These are phyloP conservation scores for Irpex sp. DNA, from an alignment of 1,284 basidiomycete species.

Conservation along the genomic window DNA sequence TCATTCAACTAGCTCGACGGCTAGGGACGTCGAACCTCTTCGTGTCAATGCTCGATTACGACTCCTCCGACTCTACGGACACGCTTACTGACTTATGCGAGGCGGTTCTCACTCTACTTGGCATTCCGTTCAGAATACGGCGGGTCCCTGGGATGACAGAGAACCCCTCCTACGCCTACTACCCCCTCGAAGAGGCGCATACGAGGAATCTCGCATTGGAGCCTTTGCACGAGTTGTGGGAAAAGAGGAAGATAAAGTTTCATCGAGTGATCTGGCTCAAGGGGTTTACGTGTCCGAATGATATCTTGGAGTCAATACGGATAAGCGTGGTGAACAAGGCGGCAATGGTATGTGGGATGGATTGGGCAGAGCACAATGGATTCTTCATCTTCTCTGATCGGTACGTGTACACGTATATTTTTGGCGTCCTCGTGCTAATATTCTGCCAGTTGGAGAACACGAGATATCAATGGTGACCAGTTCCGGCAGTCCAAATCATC, in stretches of 20 bases:
- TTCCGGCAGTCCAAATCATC: slow-evolving; percentile 93
- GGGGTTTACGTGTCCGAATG: slow-evolving; percentile 94
- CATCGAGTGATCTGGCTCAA: slow-evolving; percentile 92
- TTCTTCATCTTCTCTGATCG: slow-evolving; percentile 96
- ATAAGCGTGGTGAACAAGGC: slow-evolving; percentile 86
- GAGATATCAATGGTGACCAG: slow-evolving; percentile 92
- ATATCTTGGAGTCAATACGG: slow-evolving; percentile 90
- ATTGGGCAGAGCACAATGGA: slow-evolving; percentile 95
- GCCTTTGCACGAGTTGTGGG: slow-evolving; percentile 78
- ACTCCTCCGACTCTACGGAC: slow-evolving; percentile 87
- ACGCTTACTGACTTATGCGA: slow-evolving; percentile 90
- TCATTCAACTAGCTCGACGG: slow-evolving; percentile 87
- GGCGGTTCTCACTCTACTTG: slow-evolving; percentile 84
- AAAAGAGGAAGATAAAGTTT: slow-evolving; percentile 76
- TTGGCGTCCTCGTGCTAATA: not conserved
- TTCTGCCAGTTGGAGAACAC: slow-evolving; percentile 76
- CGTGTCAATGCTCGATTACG: slow-evolving; percentile 94
- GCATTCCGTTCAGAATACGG: slow-evolving; percentile 86
- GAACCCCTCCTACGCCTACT: slow-evolving; percentile 83
- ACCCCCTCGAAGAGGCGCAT: slow-evolving; percentile 89
- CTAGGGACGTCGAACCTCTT: slow-evolving; percentile 86
- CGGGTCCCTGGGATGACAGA: slow-evolving; percentile 84
- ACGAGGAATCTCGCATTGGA: slow-evolving; percentile 88
- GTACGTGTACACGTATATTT: slow-evolving; percentile 33
- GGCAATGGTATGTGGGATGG: slow-evolving; percentile 97